phyloP scores from a whole-genome alignment of 2,329 filamentous ascomycete genomes.

The Claviceps sp. region DNA sequence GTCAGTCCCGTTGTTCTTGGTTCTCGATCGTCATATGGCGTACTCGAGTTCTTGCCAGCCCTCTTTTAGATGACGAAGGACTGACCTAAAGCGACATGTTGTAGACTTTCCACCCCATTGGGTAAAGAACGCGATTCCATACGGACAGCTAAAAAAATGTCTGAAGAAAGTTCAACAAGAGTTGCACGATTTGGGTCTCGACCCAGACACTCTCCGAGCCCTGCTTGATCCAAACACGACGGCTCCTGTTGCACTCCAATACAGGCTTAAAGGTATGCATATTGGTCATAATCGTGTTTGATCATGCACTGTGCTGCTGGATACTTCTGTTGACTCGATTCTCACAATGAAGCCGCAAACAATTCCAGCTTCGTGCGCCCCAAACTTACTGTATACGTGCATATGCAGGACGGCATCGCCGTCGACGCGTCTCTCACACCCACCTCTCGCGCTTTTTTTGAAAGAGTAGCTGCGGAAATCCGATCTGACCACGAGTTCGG shows the following conservation, averaged over 20 bases:
- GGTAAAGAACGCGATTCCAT: slow-evolving; percentile 66
- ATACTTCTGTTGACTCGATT: neutral
- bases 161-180: slow-evolving; percentile 68
- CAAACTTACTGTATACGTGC: slow-evolving; percentile 56
- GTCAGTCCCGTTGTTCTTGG: slow-evolving; percentile 14
- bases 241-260: slow-evolving; percentile 35
- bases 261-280: slow-evolving; percentile 37
- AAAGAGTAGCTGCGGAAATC: slow-evolving; percentile 41
- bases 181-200: slow-evolving; percentile 56
- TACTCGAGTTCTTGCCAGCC: neutral
- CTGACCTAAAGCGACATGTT: neutral
- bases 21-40: neutral
- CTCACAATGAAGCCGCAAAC: slow-evolving; percentile 18
- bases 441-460: slow-evolving; percentile 49
- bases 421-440: slow-evolving; percentile 56
- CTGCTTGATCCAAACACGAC: slow-evolving; percentile 42
- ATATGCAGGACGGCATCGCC: slow-evolving; percentile 50
- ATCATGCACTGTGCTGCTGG: neutral
- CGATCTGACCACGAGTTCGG: slow-evolving; percentile 4
- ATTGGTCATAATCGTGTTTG: neutral
- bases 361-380: slow-evolving; percentile 43
- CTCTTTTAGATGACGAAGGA: neutral
- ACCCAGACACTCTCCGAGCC: slow-evolving; percentile 53
- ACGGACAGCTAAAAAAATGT: slow-evolving; percentile 76
- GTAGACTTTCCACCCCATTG: slow-evolving; percentile 58